Evolutionary conservation across 2,329 filamentous ascomycete genomes (phyloP), one percentile per base, ranked within the genome.

Genomic region (Penicillium rolfsii): DNA sequence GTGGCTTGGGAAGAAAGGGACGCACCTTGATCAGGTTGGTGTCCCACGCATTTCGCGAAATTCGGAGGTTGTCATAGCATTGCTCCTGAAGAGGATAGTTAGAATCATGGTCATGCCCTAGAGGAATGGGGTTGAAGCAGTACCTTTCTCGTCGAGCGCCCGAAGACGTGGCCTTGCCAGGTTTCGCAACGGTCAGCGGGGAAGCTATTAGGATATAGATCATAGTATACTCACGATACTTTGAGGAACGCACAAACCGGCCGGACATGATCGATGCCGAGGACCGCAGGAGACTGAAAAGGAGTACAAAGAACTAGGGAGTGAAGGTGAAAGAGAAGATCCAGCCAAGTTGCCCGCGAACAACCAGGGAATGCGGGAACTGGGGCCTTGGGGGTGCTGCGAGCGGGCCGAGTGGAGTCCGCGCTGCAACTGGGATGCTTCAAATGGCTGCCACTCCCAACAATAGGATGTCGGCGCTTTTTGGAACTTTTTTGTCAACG

Each of bases 21-120:
- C 84, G 77, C 79, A 96, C 93, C 89, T 98, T 98, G 81, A 98
- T 86, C 74, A 99, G 83, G 82, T 99, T 99, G 73, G 93, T 97
- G 79, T 99, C 95, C 95, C 95, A 99, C 58, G 95, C 95, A 88
- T 99, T 99, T 80, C 90, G 91, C 74, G 93, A 97, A 79, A 99
- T 92, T 77, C 92, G 91, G 70, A 99, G 83, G 80, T 98, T 98
- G 80, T 99, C 95, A 82, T 98, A 99, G 84, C 93, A 97, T 85
- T 91, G 91, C 79, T 99, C 95, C 86, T 88, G 61, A 5, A 12
- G 28, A 28, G 19, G 11, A n/a, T 24, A 22, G 55, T 69, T 19
- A 69, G 52, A 38, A 62, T 40, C 8, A 24, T 16, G 9, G 33
- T 30, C 30, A 49, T 22, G 30, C 12, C 28, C 33, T 22, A 53